Evolutionary conservation across 495 filamentous ascomycete species (phyloP).

Genomic region (Pseudoneurospora amorphoporcata): DNA sequence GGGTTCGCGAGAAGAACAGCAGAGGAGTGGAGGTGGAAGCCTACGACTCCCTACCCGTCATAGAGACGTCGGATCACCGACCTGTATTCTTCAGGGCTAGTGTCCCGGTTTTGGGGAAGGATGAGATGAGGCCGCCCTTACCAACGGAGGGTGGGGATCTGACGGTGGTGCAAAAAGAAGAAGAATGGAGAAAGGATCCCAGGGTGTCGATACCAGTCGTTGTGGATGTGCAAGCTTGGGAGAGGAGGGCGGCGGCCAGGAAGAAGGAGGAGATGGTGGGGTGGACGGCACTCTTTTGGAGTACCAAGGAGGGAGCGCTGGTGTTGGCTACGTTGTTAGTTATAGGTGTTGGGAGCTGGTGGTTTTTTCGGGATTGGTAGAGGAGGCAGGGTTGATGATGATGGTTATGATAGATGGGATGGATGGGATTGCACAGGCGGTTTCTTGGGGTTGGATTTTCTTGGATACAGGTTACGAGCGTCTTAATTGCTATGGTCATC

Average conservation of each 20-base stretch:
- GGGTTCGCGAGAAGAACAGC: constrained; percentile 19
- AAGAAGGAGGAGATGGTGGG: constrained; percentile 33
- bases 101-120: constrained; percentile 40
- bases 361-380: constrained; percentile 17
- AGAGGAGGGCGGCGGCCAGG: constrained; percentile 27
- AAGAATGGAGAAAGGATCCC: constrained; percentile 19
- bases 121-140: constrained; percentile 16
- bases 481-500: neutral
- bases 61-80: constrained; percentile 74
- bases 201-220: constrained; percentile 27
- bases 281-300: constrained; percentile 35
- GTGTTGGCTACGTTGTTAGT: constrained; percentile 26
- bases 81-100: constrained; percentile 59
- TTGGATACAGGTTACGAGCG: neutral
- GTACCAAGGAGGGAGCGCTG: constrained; percentile 30
- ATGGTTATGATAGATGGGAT: neutral
- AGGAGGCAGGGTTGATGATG: neutral
- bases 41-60: constrained; percentile 66
- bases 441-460: neutral
- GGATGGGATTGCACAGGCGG: neutral
- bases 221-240: constrained; percentile 36
- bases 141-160: neutral
- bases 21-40: constrained; percentile 36
- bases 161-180: neutral
- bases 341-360: constrained; percentile 30